Evolutionary conservation across 2,329 filamentous ascomycete species (phyloP).

Genomic region (Orbilia blumenaviensis): DNA sequence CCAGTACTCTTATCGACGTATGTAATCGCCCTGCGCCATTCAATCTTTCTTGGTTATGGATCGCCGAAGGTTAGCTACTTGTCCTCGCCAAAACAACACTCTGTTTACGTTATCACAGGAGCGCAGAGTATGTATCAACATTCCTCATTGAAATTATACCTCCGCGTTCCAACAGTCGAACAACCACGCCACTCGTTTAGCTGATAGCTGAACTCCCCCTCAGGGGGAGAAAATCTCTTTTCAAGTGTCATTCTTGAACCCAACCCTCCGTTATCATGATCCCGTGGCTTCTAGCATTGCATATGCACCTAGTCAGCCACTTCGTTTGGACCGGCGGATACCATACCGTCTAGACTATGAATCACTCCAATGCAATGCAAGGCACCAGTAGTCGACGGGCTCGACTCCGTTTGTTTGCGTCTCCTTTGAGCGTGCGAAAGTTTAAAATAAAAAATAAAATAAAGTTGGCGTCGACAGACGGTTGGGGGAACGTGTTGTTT

Average conservation of each 20-base stretch:
- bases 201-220: slow-evolving; percentile 26
- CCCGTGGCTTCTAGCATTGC: slow-evolving; percentile 38
- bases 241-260: slow-evolving; percentile 10
- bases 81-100: slow-evolving; percentile 1
- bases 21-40: slow-evolving; percentile 1
- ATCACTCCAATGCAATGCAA: slow-evolving; percentile 23
- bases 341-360: slow-evolving; percentile 18
- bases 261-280: slow-evolving; percentile 16
- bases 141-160: slow-evolving; percentile 21
- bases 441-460: not conserved
- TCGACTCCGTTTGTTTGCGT: slow-evolving; percentile 32
- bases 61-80: not conserved
- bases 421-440: too few species aligned
- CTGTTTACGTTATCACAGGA: slow-evolving; percentile 7
- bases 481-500: slow-evolving; percentile 50
- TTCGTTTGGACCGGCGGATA: slow-evolving; percentile 27
- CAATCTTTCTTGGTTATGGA: not conserved
- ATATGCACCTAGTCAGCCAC: slow-evolving; percentile 36
- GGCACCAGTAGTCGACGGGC: not conserved
- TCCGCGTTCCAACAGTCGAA: slow-evolving; percentile 24
- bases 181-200: slow-evolving; percentile 20
- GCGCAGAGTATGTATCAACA: slow-evolving; percentile 6
- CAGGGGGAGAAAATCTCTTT: slow-evolving; percentile 4
- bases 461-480: slow-evolving; percentile 14
- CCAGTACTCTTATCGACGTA: slow-evolving; percentile 1